Evolutionary conservation across 83 land plant genomes (phyloP).

Genomic region (Diphasiastrum complanatum): DNA sequence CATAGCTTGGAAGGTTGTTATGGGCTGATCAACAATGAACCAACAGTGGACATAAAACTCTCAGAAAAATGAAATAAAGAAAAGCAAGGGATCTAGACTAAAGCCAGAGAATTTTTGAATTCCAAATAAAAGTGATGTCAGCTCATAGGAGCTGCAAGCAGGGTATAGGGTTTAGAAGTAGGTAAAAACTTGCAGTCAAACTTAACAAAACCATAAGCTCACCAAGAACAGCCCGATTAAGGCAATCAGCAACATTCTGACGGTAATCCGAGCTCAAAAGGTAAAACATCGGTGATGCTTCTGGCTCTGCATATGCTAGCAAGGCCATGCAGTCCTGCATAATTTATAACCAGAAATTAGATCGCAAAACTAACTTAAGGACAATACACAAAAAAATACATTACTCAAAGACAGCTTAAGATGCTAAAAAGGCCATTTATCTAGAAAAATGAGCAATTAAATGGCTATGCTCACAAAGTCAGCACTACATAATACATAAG

Average conservation of each 20-base stretch:
- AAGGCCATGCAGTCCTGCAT: slow-evolving; percentile 86
- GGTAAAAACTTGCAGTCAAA: neutral
- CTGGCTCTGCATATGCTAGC: slow-evolving; percentile 93
- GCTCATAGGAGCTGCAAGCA: neutral
- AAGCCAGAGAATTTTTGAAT: no score
- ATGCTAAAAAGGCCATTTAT: neutral
- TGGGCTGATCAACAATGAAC: slow-evolving; percentile 40
- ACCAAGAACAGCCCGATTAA: slow-evolving; percentile 85
- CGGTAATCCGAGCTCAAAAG: slow-evolving; percentile 64
- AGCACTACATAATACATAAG: neutral
- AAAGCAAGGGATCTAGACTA: neutral
- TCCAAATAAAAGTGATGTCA: neutral
- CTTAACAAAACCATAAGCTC: neutral
- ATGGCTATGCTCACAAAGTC: neutral
- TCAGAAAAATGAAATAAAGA: neutral
- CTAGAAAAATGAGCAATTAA: neutral
- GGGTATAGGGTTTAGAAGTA: neutral
- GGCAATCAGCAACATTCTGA: slow-evolving; percentile 66
- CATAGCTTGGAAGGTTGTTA: slow-evolving; percentile 60
- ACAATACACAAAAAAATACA: neutral
- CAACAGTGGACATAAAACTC: neutral
- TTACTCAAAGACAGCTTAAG: slow-evolving; percentile 1
- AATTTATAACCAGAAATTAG: neutral
- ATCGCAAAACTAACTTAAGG: neutral
- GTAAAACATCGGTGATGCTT: slow-evolving; percentile 85